Conservation (phyloP, 1,139 yeast species). For the Magnusiomyces ingens region DNA sequence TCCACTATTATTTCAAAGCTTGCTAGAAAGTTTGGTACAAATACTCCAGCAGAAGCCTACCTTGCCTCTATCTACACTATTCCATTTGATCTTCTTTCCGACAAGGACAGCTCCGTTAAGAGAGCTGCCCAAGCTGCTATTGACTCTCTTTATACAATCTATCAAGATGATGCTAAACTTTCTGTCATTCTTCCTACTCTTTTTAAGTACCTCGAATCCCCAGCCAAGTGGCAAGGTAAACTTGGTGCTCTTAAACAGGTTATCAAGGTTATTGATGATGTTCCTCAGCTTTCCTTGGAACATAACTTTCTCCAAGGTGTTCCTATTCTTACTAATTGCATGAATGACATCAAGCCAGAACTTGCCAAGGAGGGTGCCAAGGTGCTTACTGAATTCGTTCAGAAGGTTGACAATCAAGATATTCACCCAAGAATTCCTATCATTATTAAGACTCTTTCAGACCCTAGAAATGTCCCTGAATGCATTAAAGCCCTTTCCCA, state of each 20-base stretch:
- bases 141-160: constrained; percentile 60
- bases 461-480: constrained; percentile 81
- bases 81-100: constrained; percentile 64
- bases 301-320: constrained; percentile 68
- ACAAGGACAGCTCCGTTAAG: constrained; percentile 79
- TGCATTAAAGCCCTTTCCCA: constrained; percentile 87
- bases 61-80: constrained; percentile 49
- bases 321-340: constrained; percentile 79
- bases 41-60: constrained; percentile 62
- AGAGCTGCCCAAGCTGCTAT: constrained; percentile 59
- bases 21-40: constrained; percentile 54
- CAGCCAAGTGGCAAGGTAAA: constrained; percentile 94
- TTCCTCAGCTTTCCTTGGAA: constrained; percentile 82
- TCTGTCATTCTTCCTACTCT: constrained; percentile 58
- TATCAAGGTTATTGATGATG: constrained; percentile 69
- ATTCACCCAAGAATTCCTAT: constrained; percentile 78
- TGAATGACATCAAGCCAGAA: constrained; percentile 96
- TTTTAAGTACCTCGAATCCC: constrained; percentile 58
- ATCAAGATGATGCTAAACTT: constrained; percentile 75
- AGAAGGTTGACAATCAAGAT: constrained; percentile 86
- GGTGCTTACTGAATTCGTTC: constrained; percentile 64
- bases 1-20: constrained; percentile 61
- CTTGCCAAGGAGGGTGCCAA: constrained; percentile 77
- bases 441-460: constrained; percentile 81
- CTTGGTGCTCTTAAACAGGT: constrained; percentile 67